phyloP scores from a whole-genome alignment of 805 yeast species.

The Wickerhamiella allomyrinae region DNA sequence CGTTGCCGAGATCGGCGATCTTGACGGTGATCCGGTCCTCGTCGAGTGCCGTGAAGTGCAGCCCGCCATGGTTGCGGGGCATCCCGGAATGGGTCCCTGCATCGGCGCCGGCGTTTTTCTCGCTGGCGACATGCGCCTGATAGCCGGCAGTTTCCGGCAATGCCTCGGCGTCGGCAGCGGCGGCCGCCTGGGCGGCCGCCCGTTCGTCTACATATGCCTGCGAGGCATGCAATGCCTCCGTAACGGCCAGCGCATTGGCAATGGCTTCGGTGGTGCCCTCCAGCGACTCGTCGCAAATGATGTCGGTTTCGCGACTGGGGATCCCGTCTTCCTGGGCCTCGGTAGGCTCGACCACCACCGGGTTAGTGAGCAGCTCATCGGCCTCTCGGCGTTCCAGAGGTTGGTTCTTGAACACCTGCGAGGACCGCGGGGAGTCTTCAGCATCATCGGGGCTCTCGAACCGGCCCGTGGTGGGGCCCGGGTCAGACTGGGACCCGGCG shows the following conservation, averaged over 20 bases:
- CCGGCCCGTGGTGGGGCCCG: neutral
- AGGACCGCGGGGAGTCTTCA: neutral
- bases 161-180: neutral
- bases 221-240: neutral
- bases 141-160: neutral
- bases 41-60: constrained; percentile 14
- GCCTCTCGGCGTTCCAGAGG: neutral
- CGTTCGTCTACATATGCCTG: neutral
- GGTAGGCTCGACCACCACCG: neutral
- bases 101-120: neutral
- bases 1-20: constrained; percentile 88
- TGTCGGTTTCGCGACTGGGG: neutral
- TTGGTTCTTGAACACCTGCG: neutral
- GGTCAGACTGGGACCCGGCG: constrained; percentile 1
- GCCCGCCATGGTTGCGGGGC: neutral
- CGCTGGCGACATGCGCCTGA: neutral
- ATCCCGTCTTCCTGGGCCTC: neutral
- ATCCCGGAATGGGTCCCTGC: neutral
- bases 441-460: neutral
- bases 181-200: neutral
- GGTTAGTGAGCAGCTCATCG: neutral
- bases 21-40: constrained; percentile 52
- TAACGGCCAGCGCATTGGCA: neutral
- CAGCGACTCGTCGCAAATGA: neutral
- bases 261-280: neutral